These are phyloP conservation scores for Diaporthe batatas DNA, from an alignment of 2,329 filamentous ascomycete genomes.

Conservation along the genomic window DNA sequence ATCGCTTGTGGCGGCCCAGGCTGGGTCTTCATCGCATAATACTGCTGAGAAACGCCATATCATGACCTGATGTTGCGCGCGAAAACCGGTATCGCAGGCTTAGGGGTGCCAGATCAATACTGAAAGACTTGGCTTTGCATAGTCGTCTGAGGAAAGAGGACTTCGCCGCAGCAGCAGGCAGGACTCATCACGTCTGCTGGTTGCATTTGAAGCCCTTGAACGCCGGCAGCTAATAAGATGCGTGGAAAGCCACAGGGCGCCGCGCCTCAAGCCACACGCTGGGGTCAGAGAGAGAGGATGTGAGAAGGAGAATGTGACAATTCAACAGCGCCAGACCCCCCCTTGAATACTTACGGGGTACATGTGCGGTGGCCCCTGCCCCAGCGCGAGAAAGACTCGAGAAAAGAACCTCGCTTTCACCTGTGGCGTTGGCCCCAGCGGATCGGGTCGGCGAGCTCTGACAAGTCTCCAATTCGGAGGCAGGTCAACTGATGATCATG, in stretches of 20 bases:
- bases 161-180: not conserved
- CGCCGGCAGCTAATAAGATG: not conserved
- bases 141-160: not conserved
- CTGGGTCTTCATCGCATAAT: constrained; percentile 19
- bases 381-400: not conserved
- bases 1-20: constrained; percentile 11
- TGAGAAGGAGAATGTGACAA: not conserved
- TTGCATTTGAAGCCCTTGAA: not conserved
- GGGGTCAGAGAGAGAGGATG: constrained; percentile 11
- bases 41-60: not conserved
- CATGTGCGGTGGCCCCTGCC: constrained; percentile 24
- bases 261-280: constrained; percentile 16
- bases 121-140: not conserved
- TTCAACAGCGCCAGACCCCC: constrained; percentile 32
- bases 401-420: not conserved
- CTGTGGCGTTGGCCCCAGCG: constrained; percentile 6
- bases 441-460: constrained; percentile 10
- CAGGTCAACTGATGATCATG: constrained; percentile 25
- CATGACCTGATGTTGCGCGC: not conserved
- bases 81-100: not conserved
- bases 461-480: constrained; percentile 22
- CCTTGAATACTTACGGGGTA: constrained; percentile 23
- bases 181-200: not conserved
- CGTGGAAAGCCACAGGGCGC: constrained; percentile 3
- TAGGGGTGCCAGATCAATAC: not conserved